Evolutionary conservation across 768 basidiomycete genomes (phyloP).

Genomic region (Russula foetens): DNA sequence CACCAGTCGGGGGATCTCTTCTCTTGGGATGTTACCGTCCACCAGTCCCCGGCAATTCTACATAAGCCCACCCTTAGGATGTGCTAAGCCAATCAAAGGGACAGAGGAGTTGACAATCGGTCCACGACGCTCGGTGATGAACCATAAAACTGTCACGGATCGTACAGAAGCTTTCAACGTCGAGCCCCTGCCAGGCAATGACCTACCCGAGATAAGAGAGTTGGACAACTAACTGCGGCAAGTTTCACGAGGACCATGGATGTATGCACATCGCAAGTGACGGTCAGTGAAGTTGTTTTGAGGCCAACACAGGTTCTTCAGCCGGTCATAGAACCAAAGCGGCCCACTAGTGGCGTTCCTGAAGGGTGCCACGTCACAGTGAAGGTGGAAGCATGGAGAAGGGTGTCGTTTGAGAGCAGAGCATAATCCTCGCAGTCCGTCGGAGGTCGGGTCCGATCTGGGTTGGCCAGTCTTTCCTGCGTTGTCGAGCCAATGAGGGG

Average conservation of each 20-base stretch:
- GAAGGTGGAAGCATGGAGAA: background rate
- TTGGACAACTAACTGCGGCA: background rate
- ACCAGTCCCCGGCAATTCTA: background rate
- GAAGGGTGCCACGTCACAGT: background rate
- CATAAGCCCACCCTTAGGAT: background rate
- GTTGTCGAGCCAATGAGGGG: background rate
- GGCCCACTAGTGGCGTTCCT: background rate
- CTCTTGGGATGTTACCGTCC: background rate
- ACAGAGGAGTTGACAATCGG: conserved; percentile 2
- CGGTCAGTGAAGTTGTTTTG: conserved; percentile 1
- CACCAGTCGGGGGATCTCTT: background rate
- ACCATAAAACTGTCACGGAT: conserved; percentile 5
- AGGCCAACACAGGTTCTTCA: background rate
- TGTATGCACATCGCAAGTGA: background rate
- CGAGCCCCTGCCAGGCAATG: background rate
- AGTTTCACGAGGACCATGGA: background rate
- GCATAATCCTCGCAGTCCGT: background rate
- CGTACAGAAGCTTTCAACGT: background rate
- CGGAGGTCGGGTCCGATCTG: background rate
- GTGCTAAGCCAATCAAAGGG: background rate
- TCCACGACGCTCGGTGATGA: background rate
- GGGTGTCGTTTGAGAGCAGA: background rate
- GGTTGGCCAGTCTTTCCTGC: background rate
- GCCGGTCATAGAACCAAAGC: background rate
- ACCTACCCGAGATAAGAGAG: background rate